Evolutionary conservation across 2,329 filamentous ascomycete genomes (phyloP).

Genomic region (Fusarium metavorans): DNA sequence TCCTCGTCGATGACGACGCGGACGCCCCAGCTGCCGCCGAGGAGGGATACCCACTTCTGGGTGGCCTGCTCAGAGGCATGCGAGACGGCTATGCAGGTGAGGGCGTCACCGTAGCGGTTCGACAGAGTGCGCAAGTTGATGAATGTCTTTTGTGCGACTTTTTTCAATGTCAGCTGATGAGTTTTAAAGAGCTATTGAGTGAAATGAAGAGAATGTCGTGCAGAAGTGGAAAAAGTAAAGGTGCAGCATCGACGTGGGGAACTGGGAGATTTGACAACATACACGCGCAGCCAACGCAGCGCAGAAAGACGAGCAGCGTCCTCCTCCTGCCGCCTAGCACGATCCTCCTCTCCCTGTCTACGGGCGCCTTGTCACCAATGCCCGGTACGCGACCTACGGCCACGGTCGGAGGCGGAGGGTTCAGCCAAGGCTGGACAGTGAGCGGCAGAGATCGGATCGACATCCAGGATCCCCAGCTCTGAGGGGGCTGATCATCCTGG

Average conservation of each 20-base stretch:
- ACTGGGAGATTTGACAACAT: slow-evolving; percentile 43
- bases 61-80: slow-evolving; percentile 69
- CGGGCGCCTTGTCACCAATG: slow-evolving; percentile 61
- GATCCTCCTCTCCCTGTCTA: slow-evolving; percentile 60
- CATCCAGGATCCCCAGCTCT: slow-evolving; percentile 61
- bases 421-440: slow-evolving; percentile 66
- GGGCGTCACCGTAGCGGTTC: slow-evolving; percentile 60
- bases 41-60: slow-evolving; percentile 66
- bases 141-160: slow-evolving; percentile 69
- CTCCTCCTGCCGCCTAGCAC: slow-evolving; percentile 57
- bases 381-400: slow-evolving; percentile 59
- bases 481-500: slow-evolving; percentile 42
- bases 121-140: slow-evolving; percentile 66
- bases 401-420: slow-evolving; percentile 63
- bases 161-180: neutral
- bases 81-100: slow-evolving; percentile 69
- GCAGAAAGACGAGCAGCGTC: slow-evolving; percentile 63
- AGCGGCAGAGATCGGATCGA: slow-evolving; percentile 62
- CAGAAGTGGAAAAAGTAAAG: neutral
- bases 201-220: neutral
- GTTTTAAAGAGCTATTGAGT: neutral
- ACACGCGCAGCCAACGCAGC: slow-evolving; percentile 69
- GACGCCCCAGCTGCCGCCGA: slow-evolving; percentile 69
- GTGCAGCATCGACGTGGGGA: neutral
- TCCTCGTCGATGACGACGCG: slow-evolving; percentile 68